Conservation (phyloP, 805 yeast genomes). For the Pichia paraexigua region DNA sequence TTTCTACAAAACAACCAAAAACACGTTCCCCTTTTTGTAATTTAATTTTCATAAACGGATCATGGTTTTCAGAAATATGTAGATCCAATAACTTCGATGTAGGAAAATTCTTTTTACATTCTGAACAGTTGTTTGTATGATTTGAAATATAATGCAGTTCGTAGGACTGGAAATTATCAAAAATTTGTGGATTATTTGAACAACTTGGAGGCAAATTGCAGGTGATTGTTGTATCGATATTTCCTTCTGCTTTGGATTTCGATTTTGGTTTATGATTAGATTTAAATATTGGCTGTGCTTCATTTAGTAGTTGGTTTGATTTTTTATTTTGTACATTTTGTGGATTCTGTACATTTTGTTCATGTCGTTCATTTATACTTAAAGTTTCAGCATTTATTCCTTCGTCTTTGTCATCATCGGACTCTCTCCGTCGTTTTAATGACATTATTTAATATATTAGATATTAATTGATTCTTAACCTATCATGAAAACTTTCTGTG, state of each 20-base stretch:
- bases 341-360: background rate
- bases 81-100: conserved; percentile 33
- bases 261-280: background rate
- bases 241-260: background rate
- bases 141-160: conserved; percentile 21
- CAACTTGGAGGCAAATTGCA: conserved; percentile 22
- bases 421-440: conserved; percentile 10
- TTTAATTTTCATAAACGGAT: conserved; percentile 35
- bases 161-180: conserved; percentile 9
- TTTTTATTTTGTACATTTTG: background rate
- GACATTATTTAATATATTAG: conserved; percentile 2
- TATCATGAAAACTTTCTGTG: background rate
- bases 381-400: background rate
- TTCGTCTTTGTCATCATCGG: conserved; percentile 6
- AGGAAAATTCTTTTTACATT: conserved; percentile 37
- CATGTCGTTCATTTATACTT: background rate
- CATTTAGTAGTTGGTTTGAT: background rate
- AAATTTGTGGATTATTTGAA: conserved; percentile 8
- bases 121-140: conserved; percentile 29
- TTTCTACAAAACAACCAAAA: conserved; percentile 35
- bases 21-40: conserved; percentile 32
- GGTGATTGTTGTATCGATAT: conserved; percentile 2
- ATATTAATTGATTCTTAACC: background rate
- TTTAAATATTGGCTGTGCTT: background rate
- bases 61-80: conserved; percentile 47